phyloP scores from a whole-genome alignment of 768 basidiomycete genomes.

The Boletus eberwhitei region DNA sequence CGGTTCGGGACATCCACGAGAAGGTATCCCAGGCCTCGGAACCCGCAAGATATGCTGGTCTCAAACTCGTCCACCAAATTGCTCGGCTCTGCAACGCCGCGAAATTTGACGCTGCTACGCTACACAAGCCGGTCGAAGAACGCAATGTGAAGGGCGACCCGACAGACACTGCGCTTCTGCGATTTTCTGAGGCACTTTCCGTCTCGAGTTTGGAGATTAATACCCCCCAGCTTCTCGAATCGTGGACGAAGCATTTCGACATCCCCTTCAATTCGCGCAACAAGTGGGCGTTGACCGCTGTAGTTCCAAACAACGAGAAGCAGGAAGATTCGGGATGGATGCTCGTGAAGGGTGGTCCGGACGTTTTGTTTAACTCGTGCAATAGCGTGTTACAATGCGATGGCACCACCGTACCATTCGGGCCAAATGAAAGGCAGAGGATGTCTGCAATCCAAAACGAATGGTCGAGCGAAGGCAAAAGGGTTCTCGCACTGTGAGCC shows the following conservation, averaged over 20 bases:
- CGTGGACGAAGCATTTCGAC: constrained; percentile 30
- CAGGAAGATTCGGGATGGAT: constrained; percentile 29
- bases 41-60: constrained; percentile 10
- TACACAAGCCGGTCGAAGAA: constrained; percentile 26
- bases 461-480: constrained; percentile 50
- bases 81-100: constrained; percentile 57
- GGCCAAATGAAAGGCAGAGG: constrained; percentile 16
- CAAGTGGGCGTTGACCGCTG: constrained; percentile 54
- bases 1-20: constrained; percentile 11
- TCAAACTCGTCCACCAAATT: constrained; percentile 33
- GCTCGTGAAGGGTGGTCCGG: constrained; percentile 58
- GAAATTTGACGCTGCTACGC: constrained; percentile 38
- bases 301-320: constrained; percentile 12
- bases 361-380: constrained; percentile 45
- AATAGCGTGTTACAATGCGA: constrained; percentile 30
- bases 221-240: constrained; percentile 12
- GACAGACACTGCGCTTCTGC: constrained; percentile 51
- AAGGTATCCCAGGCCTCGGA: constrained; percentile 7
- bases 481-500: constrained; percentile 46
- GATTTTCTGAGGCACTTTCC: constrained; percentile 39
- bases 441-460: constrained; percentile 33
- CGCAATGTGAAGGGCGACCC: constrained; percentile 43
- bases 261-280: constrained; percentile 49
- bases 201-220: constrained; percentile 19
- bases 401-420: constrained; percentile 33